Percentiles rank a stretch among this genome's conserved stretches.
Evolutionary conservation across 495 filamentous ascomycete genomes (phyloP).

Genomic region (Penicillium cinerascens): DNA sequence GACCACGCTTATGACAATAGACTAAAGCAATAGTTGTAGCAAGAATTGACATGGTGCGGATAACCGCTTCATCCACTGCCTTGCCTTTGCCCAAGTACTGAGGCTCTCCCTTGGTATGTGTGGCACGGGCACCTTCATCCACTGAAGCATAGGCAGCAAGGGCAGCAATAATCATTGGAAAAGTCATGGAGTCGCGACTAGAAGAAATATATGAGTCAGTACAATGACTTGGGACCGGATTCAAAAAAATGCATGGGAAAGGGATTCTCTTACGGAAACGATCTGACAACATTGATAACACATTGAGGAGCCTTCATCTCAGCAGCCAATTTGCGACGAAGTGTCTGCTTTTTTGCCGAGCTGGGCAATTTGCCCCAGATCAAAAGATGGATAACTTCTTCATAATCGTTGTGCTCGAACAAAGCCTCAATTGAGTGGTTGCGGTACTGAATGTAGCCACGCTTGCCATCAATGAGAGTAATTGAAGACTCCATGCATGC

Average conservation of each 20-base stretch:
- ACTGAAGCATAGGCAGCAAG: too few species aligned
- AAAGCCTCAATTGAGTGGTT: not conserved
- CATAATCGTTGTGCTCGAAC: not conserved
- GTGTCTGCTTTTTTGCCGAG: not conserved
- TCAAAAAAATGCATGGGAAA: too few species aligned
- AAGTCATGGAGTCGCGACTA: too few species aligned
- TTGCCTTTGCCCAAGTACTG: not conserved
- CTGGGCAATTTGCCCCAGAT: not conserved
- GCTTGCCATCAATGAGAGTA: conserved; percentile 34
- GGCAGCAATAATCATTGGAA: too few species aligned
- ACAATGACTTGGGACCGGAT: too few species aligned
- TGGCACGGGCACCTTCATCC: too few species aligned
- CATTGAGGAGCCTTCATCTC: not conserved
- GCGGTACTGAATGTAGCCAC: conserved; percentile 7
- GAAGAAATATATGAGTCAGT: too few species aligned
- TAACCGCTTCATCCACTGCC: not conserved
- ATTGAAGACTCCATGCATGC: conserved; percentile 40
- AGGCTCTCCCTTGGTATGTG: not conserved
- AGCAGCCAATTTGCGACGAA: not conserved
- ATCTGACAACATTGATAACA: not conserved
- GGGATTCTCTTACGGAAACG: not conserved
- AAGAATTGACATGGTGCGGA: not conserved
- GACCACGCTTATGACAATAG: not conserved
- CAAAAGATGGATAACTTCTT: not conserved
- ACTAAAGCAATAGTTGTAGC: not conserved